These are phyloP conservation scores for Scheffersomyces illinoinensis DNA, from an alignment of 1,139 yeast genomes.

Conservation along the genomic window DNA sequence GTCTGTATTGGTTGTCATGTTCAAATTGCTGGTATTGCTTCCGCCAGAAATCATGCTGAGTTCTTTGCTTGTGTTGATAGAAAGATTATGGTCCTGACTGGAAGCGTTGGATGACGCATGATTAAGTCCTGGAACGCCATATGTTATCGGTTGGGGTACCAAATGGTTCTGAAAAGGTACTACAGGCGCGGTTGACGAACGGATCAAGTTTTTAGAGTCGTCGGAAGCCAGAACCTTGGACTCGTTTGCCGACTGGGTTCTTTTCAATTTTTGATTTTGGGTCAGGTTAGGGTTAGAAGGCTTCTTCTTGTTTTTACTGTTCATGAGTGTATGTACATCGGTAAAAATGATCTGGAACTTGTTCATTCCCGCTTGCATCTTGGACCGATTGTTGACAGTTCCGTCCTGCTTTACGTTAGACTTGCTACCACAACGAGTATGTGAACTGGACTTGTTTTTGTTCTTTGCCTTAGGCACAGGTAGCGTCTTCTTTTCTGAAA, in stretches of 20 bases:
- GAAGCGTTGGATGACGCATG: constrained; percentile 1
- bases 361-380: constrained; percentile 48
- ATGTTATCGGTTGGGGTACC: not conserved
- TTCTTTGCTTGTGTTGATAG: constrained; percentile 23
- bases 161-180: constrained; percentile 3
- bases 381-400: constrained; percentile 20
- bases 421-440: constrained; percentile 37
- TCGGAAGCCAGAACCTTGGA: not conserved
- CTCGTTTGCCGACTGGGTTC: constrained; percentile 3
- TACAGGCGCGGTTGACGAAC: constrained; percentile 7
- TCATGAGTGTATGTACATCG: constrained; percentile 49
- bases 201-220: not conserved
- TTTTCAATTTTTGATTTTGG: constrained; percentile 2
- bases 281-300: not conserved
- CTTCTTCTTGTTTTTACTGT: constrained; percentile 32
- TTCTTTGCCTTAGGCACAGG: constrained; percentile 15
- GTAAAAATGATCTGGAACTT: constrained; percentile 56
- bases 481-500: constrained; percentile 29
- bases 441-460: constrained; percentile 49
- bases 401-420: constrained; percentile 10
- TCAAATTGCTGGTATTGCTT: constrained; percentile 24
- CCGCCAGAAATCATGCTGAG: constrained; percentile 10
- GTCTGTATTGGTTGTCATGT: constrained; percentile 19
- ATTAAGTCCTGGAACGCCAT: not conserved
- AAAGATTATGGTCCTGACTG: constrained; percentile 18